Percentiles rank a stretch among this genome's conserved stretches.
Evolutionary conservation across 1,284 basidiomycete species (phyloP).

Genomic region (Phenoliferia sp.): DNA sequence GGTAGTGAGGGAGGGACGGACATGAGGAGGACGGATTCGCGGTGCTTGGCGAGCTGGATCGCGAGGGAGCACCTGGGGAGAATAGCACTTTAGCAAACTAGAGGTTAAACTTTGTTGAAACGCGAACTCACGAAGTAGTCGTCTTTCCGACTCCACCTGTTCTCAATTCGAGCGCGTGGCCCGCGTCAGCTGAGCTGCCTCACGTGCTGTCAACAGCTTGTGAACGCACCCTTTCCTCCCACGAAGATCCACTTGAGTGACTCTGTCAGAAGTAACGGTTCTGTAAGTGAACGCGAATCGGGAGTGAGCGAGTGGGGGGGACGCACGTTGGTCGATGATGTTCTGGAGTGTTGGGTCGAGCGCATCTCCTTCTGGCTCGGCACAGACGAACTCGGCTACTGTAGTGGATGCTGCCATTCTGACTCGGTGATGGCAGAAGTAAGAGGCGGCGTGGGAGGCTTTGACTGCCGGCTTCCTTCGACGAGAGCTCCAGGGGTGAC

Average conservation of each 20-base stretch:
- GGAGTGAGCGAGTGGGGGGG: not conserved
- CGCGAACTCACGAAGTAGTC: conserved; percentile 64
- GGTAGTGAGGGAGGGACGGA: too few species aligned
- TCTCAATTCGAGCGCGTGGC: not conserved
- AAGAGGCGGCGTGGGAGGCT: too few species aligned
- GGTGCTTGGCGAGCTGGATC: conserved; percentile 80
- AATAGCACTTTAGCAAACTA: not conserved
- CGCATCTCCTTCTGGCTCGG: conserved; percentile 29
- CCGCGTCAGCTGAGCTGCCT: not conserved
- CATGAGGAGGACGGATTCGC: conserved; percentile 92
- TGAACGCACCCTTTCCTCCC: conserved; percentile 27
- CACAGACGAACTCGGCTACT: conserved; percentile 14
- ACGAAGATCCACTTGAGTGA: conserved; percentile 39
- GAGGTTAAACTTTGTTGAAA: not conserved
- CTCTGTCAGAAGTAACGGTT: conserved; percentile 1
- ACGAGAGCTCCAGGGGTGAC: too few species aligned
- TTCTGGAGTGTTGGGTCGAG: conserved; percentile 27
- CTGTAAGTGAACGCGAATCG: not conserved
- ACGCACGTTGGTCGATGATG: conserved; percentile 34
- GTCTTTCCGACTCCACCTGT: conserved; percentile 68
- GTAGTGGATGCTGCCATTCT: not conserved
- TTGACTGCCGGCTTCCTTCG: too few species aligned
- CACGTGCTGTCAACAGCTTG: not conserved
- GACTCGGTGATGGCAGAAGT: too few species aligned
- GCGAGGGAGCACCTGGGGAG: conserved; percentile 58